phyloP scores from a whole-genome alignment of 2,329 filamentous ascomycete genomes.

The Fusarium ambrosium region DNA sequence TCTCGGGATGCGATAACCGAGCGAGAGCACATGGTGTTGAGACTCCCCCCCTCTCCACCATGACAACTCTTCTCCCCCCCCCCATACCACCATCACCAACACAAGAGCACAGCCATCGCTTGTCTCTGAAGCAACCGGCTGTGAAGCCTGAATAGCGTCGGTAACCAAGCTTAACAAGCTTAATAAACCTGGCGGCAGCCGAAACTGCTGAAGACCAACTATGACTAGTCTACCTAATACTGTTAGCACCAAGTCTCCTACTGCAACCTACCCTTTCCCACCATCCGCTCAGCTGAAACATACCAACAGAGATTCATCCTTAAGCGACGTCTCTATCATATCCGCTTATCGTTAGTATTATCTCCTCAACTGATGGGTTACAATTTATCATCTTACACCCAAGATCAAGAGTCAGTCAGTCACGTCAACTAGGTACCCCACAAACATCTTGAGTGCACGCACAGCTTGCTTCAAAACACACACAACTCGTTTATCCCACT shows the following conservation, averaged over 20 bases:
- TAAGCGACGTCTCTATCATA: not conserved
- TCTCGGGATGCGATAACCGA: not conserved
- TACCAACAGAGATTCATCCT: not conserved
- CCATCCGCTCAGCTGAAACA: not conserved
- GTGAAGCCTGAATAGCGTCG: not conserved
- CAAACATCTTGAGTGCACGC: not conserved
- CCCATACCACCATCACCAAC: not conserved
- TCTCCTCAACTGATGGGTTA: not conserved
- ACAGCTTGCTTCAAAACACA: constrained; percentile 4
- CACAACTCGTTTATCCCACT: constrained; percentile 16
- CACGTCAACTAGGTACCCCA: not conserved
- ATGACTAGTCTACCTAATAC: not conserved
- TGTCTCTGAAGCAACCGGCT: not conserved
- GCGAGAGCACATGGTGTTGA: not conserved
- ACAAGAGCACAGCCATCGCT: not conserved
- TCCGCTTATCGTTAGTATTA: not conserved
- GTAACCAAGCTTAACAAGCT: not conserved
- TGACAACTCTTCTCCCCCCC: not conserved
- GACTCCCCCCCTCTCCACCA: not conserved
- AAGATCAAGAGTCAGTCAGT: not conserved
- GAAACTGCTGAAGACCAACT: not conserved
- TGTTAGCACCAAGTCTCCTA: not conserved
- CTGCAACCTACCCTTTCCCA: not conserved
- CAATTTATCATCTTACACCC: not conserved
- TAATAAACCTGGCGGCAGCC: not conserved